Conservation (phyloP, 2,329 filamentous ascomycete genomes). For the Aaosphaeria pasadenensis region DNA sequence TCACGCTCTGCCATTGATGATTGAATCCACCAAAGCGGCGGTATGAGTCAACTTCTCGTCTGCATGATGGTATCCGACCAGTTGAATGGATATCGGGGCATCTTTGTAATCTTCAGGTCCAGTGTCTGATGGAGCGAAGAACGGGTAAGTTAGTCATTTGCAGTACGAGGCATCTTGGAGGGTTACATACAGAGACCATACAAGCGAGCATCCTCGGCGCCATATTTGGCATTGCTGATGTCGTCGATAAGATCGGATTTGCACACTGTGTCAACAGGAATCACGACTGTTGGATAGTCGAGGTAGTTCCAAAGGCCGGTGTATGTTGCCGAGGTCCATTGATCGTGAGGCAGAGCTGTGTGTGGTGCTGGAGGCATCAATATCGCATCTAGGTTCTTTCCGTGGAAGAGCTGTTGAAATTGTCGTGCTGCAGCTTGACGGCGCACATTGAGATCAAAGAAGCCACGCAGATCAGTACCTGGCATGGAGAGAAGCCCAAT, state of each 20-base stretch:
- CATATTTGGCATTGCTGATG: conserved; percentile 3
- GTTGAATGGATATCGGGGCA: background rate
- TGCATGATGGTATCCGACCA: background rate
- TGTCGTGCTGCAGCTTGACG: conserved; percentile 3
- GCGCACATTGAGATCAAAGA: conserved; percentile 7
- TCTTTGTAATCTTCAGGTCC: background rate
- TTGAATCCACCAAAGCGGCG: background rate
- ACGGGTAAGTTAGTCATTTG: too few relatives aligned
- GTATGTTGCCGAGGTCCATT: conserved; percentile 13
- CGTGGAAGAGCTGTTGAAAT: conserved; percentile 16
- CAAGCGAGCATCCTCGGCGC: conserved; percentile 1
- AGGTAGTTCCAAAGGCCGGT: conserved; percentile 13
- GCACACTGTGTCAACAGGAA: conserved; percentile 6
- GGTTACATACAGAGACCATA: conserved; percentile 5
- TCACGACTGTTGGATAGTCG: conserved; percentile 11
- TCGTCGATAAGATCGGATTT: conserved; percentile 2
- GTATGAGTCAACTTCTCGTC: background rate
- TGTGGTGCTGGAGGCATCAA: conserved; percentile 14
- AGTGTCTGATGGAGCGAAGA: background rate
- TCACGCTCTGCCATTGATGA: background rate
- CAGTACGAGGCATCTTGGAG: background rate
- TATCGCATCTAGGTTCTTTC: conserved; percentile 14
- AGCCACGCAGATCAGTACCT: conserved; percentile 1
- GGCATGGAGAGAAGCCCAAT: background rate
- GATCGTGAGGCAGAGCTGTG: conserved; percentile 16